Base-by-base conservation (phyloP, 2,329 filamentous ascomycete species). In the Pezicula rhizophila region DNA sequence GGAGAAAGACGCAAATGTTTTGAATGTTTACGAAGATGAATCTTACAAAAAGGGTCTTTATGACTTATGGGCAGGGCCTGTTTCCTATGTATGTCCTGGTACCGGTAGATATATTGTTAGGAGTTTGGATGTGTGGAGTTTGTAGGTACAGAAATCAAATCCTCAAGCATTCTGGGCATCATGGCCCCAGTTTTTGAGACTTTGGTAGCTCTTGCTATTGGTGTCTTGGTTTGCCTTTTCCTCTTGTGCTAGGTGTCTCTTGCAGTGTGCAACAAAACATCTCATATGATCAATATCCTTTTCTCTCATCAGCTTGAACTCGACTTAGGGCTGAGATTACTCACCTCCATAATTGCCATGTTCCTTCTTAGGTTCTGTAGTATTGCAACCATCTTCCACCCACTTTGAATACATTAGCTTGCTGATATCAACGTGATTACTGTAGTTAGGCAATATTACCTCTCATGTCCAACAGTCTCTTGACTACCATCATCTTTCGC, bases 161-260 rank as follows among this genome's bases (percentile, higher is more conserved):
- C 11, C 15, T 50, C 40, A 57, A 35, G 65, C 65, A 58, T 78
- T 78, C 50, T 76, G 62, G 17, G 71, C 63, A 60, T 80, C 76
- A 54, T 79, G 76, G 0, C 76, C 75, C 79, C 79, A 82, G 51
- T 83, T 84, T 69, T 82, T 82, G 55, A 84, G 65, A 4, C 75
- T 79, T 25, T 75, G 78, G 42, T 83, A 82, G 0, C 70, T 74
- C 54, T 75, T 75, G 31, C 71, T 74, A 11, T 68, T 66, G 0
- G 60, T 52, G 0, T 71, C 62, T 45, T 79, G 78, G 54, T 82
- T 69, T 31, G 70, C 71, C 52, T 72, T 75, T 48, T 75, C 72
- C 62, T 86, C 82, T 57, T 85, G 81, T 0, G 81, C 82, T 0
- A 87, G 66, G 66, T 85, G 82, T 4, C 81, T 71, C 61, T 85